Evolutionary conservation across 73 alveolate genomes (phyloP).

Genomic region (Paramecium octaurelia): DNA sequence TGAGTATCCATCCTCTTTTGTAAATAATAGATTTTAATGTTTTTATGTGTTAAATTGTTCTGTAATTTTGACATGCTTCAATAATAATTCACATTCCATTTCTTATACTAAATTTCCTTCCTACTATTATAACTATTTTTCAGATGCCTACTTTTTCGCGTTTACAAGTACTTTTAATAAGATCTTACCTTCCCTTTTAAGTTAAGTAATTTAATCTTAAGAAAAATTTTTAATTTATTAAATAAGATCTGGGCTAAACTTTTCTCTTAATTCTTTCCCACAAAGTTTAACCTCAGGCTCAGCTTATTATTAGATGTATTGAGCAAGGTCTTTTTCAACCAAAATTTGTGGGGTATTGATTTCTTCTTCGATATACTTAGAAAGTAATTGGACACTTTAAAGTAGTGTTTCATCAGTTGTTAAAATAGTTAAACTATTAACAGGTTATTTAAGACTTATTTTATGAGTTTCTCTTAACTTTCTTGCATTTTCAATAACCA

Average conservation of each 20-base stretch:
- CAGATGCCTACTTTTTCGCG: slow-evolving; percentile 66
- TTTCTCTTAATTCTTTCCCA: slow-evolving; percentile 78
- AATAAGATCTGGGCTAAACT: slow-evolving; percentile 73
- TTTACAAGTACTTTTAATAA: slow-evolving; percentile 56
- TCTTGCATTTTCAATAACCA: slow-evolving; percentile 90
- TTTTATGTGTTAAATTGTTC: slow-evolving; percentile 80
- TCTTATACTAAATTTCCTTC: slow-evolving; percentile 75
- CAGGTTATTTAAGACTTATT: slow-evolving; percentile 92
- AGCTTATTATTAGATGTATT: slow-evolving; percentile 74
- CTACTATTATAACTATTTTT: slow-evolving; percentile 62
- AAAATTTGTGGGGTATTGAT: slow-evolving; percentile 79
- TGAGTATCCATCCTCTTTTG: slow-evolving; percentile 72
- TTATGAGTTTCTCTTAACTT: slow-evolving; percentile 89
- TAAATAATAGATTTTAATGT: slow-evolving; percentile 71
- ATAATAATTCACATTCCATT: slow-evolving; percentile 72
- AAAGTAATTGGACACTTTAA: slow-evolving; percentile 67
- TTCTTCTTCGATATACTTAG: slow-evolving; percentile 89
- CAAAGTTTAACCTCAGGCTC: slow-evolving; percentile 81
- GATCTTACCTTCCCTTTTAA: slow-evolving; percentile 71
- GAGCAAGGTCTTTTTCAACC: slow-evolving; percentile 71
- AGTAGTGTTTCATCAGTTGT: neutral
- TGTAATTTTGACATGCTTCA: slow-evolving; percentile 75
- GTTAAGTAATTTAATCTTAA: slow-evolving; percentile 67
- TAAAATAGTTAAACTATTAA: neutral
- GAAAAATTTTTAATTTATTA: slow-evolving; percentile 68